phyloP scores from a whole-genome alignment of 805 yeast species.

The Saccharomycopsis guyanensis region DNA sequence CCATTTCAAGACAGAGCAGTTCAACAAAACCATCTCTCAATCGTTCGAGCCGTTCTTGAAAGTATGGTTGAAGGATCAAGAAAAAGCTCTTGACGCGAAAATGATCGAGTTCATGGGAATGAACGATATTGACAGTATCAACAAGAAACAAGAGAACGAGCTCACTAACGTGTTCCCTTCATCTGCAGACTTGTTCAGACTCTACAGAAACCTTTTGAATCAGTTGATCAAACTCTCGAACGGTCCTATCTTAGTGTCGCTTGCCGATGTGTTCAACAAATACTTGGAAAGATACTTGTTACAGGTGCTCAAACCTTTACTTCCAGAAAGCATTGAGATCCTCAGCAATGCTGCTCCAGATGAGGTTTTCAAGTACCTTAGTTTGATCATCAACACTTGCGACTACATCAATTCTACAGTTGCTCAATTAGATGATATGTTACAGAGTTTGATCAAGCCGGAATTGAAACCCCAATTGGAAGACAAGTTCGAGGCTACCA shows the following conservation, averaged over 20 bases:
- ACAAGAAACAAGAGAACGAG: slow-evolving; percentile 25
- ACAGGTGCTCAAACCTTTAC: slow-evolving; percentile 40
- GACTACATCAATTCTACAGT: slow-evolving; percentile 80
- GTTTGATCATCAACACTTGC: slow-evolving; percentile 76
- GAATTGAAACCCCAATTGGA: slow-evolving; percentile 32
- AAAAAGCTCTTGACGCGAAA: slow-evolving; percentile 50
- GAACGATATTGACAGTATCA: slow-evolving; percentile 11
- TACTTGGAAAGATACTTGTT: slow-evolving; percentile 55
- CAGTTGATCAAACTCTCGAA: slow-evolving; percentile 56
- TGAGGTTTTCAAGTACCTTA: slow-evolving; percentile 59
- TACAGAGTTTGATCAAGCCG: slow-evolving; percentile 23
- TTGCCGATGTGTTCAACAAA: slow-evolving; percentile 54
- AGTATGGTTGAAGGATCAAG: slow-evolving; percentile 85
- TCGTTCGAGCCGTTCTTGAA: slow-evolving; percentile 81
- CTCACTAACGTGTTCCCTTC: slow-evolving; percentile 71
- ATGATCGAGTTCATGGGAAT: slow-evolving; percentile 52
- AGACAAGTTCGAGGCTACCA: slow-evolving; percentile 45
- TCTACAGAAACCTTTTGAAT: slow-evolving; percentile 62
- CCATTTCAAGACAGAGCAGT: slow-evolving; percentile 37
- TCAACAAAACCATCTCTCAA: slow-evolving; percentile 42
- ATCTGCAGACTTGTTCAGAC: slow-evolving; percentile 78
- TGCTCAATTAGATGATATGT: slow-evolving; percentile 58
- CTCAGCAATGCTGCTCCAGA: slow-evolving; percentile 33
- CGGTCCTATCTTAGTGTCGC: slow-evolving; percentile 35
- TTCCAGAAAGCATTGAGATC: slow-evolving; percentile 32